Evolutionary conservation across 768 basidiomycete species (phyloP).

Genomic region (Chalciporus chontae): DNA sequence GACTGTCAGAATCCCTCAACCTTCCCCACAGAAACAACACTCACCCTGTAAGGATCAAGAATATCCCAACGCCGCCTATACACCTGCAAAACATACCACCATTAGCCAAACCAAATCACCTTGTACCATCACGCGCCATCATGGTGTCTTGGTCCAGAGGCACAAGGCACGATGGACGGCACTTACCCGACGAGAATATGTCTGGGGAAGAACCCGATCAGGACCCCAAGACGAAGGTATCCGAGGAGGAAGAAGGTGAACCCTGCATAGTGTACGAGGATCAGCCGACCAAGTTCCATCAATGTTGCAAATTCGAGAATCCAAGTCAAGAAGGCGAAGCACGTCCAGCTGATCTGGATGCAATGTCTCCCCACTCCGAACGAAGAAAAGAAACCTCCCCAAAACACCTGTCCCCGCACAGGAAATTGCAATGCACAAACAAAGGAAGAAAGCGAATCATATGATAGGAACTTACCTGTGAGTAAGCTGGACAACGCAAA

Average conservation of each 20-base stretch:
- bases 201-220: constrained; percentile 94
- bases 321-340: not conserved
- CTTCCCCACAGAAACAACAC: constrained; percentile 11
- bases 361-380: not conserved
- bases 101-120: not conserved
- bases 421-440: not conserved
- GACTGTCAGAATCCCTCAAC: too few relatives aligned
- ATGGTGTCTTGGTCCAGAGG: not conserved
- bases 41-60: constrained; percentile 86
- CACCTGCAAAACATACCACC: constrained; percentile 40
- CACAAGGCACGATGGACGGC: not conserved
- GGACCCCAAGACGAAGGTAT: constrained; percentile 71
- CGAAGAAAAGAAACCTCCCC: not conserved
- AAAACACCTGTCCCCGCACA: not conserved
- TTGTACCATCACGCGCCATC: not conserved
- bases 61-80: constrained; percentile 95
- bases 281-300: constrained; percentile 4
- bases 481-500: constrained; percentile 85
- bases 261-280: constrained; percentile 6
- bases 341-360: constrained; percentile 1
- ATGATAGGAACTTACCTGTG: constrained; percentile 53
- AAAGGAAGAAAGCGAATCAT: not conserved
- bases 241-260: constrained; percentile 86
- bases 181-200: constrained; percentile 92
- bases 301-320: constrained; percentile 15